Percentiles rank a stretch among this genome's conserved stretches.
Conservation (phyloP, 371 early-diverging fungal species). For the Mucor velutinosus region DNA sequence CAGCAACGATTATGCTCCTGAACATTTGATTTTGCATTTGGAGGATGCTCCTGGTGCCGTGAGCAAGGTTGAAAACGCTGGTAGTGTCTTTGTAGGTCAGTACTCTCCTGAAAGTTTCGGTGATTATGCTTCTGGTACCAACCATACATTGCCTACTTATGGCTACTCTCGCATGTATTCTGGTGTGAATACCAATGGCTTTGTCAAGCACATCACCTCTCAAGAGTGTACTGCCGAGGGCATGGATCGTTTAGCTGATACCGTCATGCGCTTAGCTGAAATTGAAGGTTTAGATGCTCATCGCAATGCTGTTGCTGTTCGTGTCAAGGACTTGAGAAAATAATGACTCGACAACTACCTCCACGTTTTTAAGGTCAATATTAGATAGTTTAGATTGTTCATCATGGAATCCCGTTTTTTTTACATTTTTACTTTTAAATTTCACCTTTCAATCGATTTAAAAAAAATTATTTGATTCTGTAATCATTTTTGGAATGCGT, state of each 20-base stretch:
- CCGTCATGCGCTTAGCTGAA: constrained; percentile 92
- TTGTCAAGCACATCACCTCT: constrained; percentile 94
- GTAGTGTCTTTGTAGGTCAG: constrained; percentile 94
- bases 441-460: no score
- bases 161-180: constrained; percentile 97
- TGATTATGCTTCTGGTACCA: constrained; percentile 99
- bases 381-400: background rate
- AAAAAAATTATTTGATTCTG: no score
- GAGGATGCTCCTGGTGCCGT: constrained; percentile 73
- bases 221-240: constrained; percentile 92
- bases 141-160: constrained; percentile 98
- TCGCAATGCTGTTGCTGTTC: constrained; percentile 92
- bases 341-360: constrained; percentile 7
- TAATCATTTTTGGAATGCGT: no score
- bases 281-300: constrained; percentile 96
- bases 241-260: constrained; percentile 80
- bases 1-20: constrained; percentile 95
- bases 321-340: constrained; percentile 71
- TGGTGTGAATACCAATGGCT: constrained; percentile 94
- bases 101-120: constrained; percentile 98
- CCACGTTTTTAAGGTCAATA: background rate
- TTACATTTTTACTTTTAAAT: background rate
- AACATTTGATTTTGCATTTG: constrained; percentile 94
- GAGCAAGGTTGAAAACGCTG: constrained; percentile 81
- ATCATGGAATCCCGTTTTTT: constrained; percentile 1